phyloP scores from a whole-genome alignment of 192 early-diverging fungal genomes.

The Rhizophagus sp. region DNA sequence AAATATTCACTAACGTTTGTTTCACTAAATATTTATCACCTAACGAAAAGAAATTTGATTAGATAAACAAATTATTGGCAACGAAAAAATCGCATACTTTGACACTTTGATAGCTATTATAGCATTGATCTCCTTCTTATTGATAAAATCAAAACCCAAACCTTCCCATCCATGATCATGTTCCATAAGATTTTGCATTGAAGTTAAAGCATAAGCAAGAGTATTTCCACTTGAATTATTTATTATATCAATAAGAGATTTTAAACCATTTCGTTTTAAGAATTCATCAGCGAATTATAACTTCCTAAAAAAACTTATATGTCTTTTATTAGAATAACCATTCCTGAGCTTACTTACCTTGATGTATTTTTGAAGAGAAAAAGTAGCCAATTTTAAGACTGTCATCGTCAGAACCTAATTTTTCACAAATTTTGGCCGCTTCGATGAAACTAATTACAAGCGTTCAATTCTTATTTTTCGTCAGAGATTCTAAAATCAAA shows the following conservation, averaged over 20 bases:
- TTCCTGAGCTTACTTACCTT: conserved; percentile 40
- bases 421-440: conserved; percentile 31
- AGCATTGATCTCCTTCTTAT: conserved; percentile 7
- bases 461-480: conserved; percentile 24
- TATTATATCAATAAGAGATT: conserved; percentile 59
- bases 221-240: conserved; percentile 62
- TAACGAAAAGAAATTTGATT: no score
- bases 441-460: conserved; percentile 29
- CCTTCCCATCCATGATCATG: conserved; percentile 64
- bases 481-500: conserved; percentile 32
- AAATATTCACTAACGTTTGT: conserved; percentile 68
- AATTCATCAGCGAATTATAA: conserved; percentile 66
- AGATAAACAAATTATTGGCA: no score
- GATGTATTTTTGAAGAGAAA: conserved; percentile 63
- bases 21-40: conserved; percentile 56
- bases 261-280: conserved; percentile 55
- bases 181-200: conserved; percentile 65
- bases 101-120: no score
- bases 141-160: conserved; percentile 29
- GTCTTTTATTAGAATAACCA: neutral
- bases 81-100: no score
- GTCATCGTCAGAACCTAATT: conserved; percentile 46
- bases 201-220: conserved; percentile 23
- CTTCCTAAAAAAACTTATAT: conserved; percentile 50
- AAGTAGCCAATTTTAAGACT: conserved; percentile 59